phyloP scores from a whole-genome alignment of 2,329 filamentous ascomycete species.

The Sporothrix humicola region DNA sequence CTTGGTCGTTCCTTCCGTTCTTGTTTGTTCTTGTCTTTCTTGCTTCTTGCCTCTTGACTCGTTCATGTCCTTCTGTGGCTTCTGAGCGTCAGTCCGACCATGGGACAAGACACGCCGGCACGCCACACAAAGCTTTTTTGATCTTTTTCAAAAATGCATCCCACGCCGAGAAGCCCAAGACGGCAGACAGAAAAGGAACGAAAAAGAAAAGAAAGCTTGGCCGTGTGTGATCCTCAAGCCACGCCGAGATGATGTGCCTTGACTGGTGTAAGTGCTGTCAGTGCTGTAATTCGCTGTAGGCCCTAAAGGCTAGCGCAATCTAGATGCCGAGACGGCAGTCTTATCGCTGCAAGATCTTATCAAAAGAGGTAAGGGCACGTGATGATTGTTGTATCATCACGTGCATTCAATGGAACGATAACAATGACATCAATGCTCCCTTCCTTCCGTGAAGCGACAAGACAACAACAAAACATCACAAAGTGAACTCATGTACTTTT shows the following conservation, averaged over 20 bases:
- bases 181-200: not conserved
- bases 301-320: not conserved
- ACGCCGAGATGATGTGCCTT: not conserved
- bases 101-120: no score
- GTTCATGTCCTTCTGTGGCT: not conserved
- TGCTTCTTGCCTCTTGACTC: not conserved
- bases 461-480: not conserved
- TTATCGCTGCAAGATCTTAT: not conserved
- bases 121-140: not conserved
- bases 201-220: not conserved
- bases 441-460: not conserved
- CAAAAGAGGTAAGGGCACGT: not conserved
- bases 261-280: not conserved
- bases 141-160: not conserved
- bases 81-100: no score
- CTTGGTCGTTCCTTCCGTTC: not conserved
- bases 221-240: not conserved
- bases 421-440: constrained; percentile 21
- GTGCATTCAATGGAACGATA: not conserved
- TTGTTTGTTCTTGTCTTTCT: not conserved
- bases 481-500: no score
- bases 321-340: not conserved
- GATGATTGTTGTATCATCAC: not conserved
- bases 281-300: not conserved
- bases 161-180: not conserved